Conservation (phyloP, 768 basidiomycete species). For the Suillus weaverae region DNA sequence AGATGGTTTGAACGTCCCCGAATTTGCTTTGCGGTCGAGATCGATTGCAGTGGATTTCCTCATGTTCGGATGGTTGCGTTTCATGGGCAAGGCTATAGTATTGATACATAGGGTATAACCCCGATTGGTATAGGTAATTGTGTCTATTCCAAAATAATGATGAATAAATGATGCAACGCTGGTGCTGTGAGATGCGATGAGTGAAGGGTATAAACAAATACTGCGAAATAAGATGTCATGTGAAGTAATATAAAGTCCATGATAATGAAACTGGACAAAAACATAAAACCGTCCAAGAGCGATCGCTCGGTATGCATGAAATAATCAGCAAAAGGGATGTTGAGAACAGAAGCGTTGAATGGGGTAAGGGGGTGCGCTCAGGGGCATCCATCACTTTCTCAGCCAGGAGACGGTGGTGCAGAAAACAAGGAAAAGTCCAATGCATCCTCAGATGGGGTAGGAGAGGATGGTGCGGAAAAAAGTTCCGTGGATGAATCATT, state of each 20-base stretch:
- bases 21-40: neutral
- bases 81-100: neutral
- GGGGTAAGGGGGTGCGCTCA: neutral
- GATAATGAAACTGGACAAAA: too few species aligned
- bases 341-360: too few species aligned
- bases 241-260: neutral
- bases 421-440: neutral
- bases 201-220: too few species aligned
- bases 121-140: neutral
- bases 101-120: neutral
- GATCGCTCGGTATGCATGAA: too few species aligned
- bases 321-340: too few species aligned
- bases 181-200: neutral
- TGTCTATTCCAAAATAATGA: neutral
- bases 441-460: neutral
- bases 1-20: neutral
- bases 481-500: neutral
- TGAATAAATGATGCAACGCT: neutral
- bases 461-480: neutral
- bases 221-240: neutral
- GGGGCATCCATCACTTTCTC: neutral
- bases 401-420: neutral
- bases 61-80: neutral
- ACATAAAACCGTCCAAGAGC: too few species aligned
- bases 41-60: neutral